phyloP scores from a whole-genome alignment of 768 basidiomycete species.

The Tylopilus sp. region DNA sequence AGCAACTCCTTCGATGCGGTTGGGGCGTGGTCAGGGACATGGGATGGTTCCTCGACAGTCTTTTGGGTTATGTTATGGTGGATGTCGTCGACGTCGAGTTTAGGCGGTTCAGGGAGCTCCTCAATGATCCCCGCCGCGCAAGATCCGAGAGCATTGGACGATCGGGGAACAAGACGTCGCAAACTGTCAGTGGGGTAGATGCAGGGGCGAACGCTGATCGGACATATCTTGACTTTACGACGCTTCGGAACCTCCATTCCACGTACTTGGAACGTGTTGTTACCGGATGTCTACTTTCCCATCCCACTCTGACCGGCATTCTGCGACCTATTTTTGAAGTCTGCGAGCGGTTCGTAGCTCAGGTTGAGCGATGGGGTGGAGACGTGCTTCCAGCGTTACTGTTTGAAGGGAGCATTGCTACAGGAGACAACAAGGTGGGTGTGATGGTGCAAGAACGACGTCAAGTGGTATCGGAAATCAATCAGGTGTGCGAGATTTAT shows the following conservation, averaged over 20 bases:
- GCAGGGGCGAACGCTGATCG: conserved; percentile 22
- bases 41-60: conserved; percentile 86
- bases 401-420: conserved; percentile 70
- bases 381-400: conserved; percentile 83
- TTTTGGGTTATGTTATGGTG: conserved; percentile 83
- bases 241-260: conserved; percentile 76
- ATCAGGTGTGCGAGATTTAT: conserved; percentile 48
- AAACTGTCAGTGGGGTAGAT: conserved; percentile 9
- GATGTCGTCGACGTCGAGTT: conserved; percentile 90
- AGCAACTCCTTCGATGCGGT: conserved; percentile 65
- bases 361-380: conserved; percentile 90
- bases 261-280: conserved; percentile 77
- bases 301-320: conserved; percentile 55
- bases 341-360: conserved; percentile 83
- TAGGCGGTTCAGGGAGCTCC: conserved; percentile 58
- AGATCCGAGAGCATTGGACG: conserved; percentile 19
- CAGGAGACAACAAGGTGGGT: conserved; percentile 57
- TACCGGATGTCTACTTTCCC: conserved; percentile 75
- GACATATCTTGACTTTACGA: conserved; percentile 74
- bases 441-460: conserved; percentile 70
- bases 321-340: conserved; percentile 74
- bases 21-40: conserved; percentile 89
- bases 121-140: conserved; percentile 32
- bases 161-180: conserved; percentile 7
- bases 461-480: conserved; percentile 67